phyloP scores from a whole-genome alignment of 208 protist genomes.

The Crithidia fasciculata region DNA sequence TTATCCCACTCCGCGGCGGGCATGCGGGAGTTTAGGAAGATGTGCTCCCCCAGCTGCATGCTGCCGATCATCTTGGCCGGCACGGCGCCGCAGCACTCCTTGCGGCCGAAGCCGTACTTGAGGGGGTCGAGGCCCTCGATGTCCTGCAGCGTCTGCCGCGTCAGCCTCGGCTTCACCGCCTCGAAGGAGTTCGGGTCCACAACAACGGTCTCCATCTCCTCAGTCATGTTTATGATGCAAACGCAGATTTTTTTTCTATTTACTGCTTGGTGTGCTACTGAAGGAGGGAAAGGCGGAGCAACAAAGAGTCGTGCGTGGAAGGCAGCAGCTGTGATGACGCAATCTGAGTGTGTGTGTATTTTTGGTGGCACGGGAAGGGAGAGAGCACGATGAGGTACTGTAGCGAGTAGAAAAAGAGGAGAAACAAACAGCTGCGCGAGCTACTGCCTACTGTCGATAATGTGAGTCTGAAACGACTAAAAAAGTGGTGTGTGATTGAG shows the following conservation, averaged over 20 bases:
- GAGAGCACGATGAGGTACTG: too few species aligned
- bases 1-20: slow-evolving; percentile 67
- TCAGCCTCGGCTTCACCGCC: slow-evolving; percentile 59
- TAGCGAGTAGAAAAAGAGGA: too few species aligned
- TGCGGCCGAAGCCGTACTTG: slow-evolving; percentile 78
- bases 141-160: slow-evolving; percentile 68
- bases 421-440: too few species aligned
- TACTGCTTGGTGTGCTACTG: not conserved
- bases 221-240: too few species aligned
- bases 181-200: slow-evolving; percentile 61
- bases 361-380: too few species aligned
- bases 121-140: slow-evolving; percentile 87
- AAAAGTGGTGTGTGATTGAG: too few species aligned
- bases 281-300: too few species aligned
- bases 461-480: too few species aligned
- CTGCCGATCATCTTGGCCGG: slow-evolving; percentile 74
- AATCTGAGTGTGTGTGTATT: too few species aligned
- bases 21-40: slow-evolving; percentile 76
- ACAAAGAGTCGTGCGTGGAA: too few species aligned
- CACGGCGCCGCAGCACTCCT: slow-evolving; percentile 85
- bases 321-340: too few species aligned
- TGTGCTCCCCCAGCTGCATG: slow-evolving; percentile 81
- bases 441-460: too few species aligned
- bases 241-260: slow-evolving; percentile 5
- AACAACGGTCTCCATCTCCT: not conserved